Conservation (phyloP, 495 filamentous ascomycete genomes). For the Podospora fimiseda region DNA sequence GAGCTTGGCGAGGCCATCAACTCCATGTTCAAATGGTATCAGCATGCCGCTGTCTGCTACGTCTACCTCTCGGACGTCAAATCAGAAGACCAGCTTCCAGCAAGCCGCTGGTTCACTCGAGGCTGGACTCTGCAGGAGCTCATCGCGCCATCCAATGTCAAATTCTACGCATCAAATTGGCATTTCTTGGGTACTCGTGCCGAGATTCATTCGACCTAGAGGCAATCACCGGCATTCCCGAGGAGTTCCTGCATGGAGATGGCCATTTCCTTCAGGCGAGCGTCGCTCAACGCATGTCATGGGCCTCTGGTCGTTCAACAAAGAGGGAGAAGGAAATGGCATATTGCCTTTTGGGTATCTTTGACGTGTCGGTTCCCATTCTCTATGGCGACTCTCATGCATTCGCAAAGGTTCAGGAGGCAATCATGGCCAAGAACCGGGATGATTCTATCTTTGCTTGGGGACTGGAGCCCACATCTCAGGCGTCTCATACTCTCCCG, state of each 20-base stretch:
- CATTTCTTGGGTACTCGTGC: background rate
- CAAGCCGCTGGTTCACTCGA: slow-evolving; percentile 7
- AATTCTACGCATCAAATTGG: slow-evolving; percentile 1
- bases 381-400: slow-evolving; percentile 35
- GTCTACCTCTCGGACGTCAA: slow-evolving; percentile 4
- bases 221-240: background rate
- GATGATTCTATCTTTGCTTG: background rate
- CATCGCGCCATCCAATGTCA: background rate
- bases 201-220: background rate
- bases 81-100: background rate
- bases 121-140: slow-evolving; percentile 13
- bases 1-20: slow-evolving; percentile 7
- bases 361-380: slow-evolving; percentile 36
- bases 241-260: background rate
- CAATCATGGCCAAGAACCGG: background rate
- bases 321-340: slow-evolving; percentile 33
- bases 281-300: slow-evolving; percentile 26
- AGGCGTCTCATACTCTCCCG: too few relatives aligned
- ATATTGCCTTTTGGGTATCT: slow-evolving; percentile 38
- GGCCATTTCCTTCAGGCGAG: background rate
- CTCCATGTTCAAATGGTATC: slow-evolving; percentile 13
- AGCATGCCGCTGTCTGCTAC: slow-evolving; percentile 2
- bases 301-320: slow-evolving; percentile 25
- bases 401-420: background rate
- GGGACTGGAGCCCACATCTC: background rate